phyloP scores from a whole-genome alignment of 176 grass and related monocot species.

The Canna indica region DNA sequence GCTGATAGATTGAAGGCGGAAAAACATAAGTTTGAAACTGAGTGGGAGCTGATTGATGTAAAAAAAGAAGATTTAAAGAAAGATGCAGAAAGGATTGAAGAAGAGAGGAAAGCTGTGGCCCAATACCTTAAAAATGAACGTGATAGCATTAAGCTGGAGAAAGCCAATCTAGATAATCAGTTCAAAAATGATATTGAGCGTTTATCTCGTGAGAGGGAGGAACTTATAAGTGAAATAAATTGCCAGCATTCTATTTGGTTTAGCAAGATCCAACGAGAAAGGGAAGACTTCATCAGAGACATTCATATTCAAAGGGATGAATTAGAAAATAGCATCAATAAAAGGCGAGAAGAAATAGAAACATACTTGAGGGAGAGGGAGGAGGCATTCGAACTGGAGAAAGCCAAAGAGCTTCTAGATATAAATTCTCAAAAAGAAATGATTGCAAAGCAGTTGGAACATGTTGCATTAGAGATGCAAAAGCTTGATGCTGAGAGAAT shows the following conservation, averaged over 20 bases:
- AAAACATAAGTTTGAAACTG: conserved; percentile 89
- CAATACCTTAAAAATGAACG: conserved; percentile 54
- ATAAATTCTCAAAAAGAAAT: conserved; percentile 69
- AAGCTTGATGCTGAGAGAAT: conserved; percentile 84
- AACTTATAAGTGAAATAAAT: conserved; percentile 72
- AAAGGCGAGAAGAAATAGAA: conserved; percentile 62
- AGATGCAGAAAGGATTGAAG: conserved; percentile 49
- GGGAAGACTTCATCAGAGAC: conserved; percentile 61
- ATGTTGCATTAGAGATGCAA: conserved; percentile 54
- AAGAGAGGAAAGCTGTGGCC: conserved; percentile 46
- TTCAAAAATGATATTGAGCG: conserved; percentile 59
- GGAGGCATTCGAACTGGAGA: conserved; percentile 55
- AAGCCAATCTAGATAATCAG: conserved; percentile 48
- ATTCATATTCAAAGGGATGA: conserved; percentile 64
- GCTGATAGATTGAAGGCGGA: conserved; percentile 71
- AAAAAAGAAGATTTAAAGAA: conserved; percentile 67
- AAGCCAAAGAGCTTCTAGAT: conserved; percentile 46
- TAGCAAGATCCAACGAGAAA: conserved; percentile 57
- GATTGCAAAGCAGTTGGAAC: conserved; percentile 43
- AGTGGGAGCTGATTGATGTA: conserved; percentile 91
- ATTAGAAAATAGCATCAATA: conserved; percentile 53
- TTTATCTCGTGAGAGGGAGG: conserved; percentile 60
- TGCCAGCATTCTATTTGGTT: conserved; percentile 65
- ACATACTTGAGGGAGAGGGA: conserved; percentile 62
- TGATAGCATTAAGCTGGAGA: conserved; percentile 66